A percentile compares a stretch with the other conserved stretches of the same genome.
Conservation (phyloP, 2,329 filamentous ascomycete species). For the Alternaria incomplexa region DNA sequence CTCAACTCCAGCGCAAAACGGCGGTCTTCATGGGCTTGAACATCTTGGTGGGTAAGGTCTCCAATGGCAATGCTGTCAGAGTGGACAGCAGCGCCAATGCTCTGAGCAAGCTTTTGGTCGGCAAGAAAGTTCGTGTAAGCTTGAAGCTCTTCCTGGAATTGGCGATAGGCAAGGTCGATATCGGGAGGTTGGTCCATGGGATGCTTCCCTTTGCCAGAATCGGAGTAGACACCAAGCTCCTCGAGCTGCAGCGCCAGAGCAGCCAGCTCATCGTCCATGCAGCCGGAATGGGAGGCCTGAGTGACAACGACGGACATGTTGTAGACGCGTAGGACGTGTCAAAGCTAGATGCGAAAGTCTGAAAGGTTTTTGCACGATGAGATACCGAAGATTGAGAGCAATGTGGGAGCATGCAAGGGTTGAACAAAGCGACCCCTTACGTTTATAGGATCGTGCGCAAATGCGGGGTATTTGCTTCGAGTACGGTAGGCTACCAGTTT, state of each 20-base stretch:
- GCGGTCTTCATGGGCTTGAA: slow-evolving; percentile 21
- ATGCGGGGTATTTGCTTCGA: neutral
- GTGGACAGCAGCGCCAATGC: slow-evolving; percentile 31
- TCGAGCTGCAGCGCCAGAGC: slow-evolving; percentile 36
- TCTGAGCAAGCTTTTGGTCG: slow-evolving; percentile 29
- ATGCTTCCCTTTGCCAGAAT: slow-evolving; percentile 29
- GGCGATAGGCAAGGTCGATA: slow-evolving; percentile 21
- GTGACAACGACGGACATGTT: neutral
- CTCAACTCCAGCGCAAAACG: slow-evolving; percentile 18
- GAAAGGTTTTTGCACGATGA: neutral
- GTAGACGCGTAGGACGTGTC: no score
- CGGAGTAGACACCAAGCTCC: slow-evolving; percentile 15
- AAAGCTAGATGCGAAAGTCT: no score
- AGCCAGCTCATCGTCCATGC: slow-evolving; percentile 29
- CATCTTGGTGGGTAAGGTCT: slow-evolving; percentile 13
- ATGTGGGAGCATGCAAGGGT: no score
- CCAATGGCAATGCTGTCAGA: slow-evolving; percentile 23
- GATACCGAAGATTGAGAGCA: no score
- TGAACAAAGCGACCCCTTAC: no score
- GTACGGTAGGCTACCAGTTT: no score
- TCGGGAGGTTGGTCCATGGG: slow-evolving; percentile 18
- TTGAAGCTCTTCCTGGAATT: slow-evolving; percentile 23
- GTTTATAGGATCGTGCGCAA: neutral
- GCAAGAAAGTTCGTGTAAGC: slow-evolving; percentile 16
- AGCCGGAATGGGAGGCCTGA: slow-evolving; percentile 2